phyloP scores from a whole-genome alignment of 2,329 filamentous ascomycete species.

The Ophioceras dolichostomum region DNA sequence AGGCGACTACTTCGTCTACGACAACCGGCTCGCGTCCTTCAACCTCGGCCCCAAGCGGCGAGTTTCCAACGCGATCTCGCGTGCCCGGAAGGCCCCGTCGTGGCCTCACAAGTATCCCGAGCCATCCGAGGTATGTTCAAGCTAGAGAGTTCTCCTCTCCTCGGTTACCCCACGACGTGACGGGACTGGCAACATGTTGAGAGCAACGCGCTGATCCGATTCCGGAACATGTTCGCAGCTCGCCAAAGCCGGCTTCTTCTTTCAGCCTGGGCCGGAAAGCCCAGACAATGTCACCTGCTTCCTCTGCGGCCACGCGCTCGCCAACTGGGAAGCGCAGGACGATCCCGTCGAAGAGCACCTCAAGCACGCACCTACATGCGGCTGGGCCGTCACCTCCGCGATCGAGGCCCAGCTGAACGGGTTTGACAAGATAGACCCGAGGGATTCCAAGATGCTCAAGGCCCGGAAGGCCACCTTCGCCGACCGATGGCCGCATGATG shows the following conservation, averaged over 20 bases:
- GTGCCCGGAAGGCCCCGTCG: constrained; percentile 41
- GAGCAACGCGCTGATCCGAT: constrained; percentile 6
- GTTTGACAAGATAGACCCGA: constrained; percentile 61
- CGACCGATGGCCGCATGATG: constrained; percentile 80
- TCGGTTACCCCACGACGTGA: constrained; percentile 18
- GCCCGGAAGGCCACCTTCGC: constrained; percentile 76
- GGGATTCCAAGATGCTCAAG: constrained; percentile 55
- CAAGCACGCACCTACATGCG: constrained; percentile 69
- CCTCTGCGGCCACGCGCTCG: constrained; percentile 69
- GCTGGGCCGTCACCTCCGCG: constrained; percentile 67
- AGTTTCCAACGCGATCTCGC: constrained; percentile 54
- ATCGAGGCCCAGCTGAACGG: constrained; percentile 50
- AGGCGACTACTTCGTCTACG: constrained; percentile 48
- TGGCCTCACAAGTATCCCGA: constrained; percentile 72
- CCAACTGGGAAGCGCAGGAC: constrained; percentile 86
- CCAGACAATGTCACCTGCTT: constrained; percentile 89
- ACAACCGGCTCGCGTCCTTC: constrained; percentile 74
- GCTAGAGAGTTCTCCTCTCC: too few species aligned
- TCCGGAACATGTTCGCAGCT: constrained; percentile 46
- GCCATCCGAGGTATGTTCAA: constrained; percentile 46
- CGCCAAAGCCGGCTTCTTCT: constrained; percentile 85
- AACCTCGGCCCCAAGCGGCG: constrained; percentile 46
- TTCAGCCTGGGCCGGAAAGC: constrained; percentile 59
- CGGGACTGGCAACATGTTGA: constrained; percentile 4
- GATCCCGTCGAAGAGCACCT: constrained; percentile 76